Base-by-base conservation (phyloP, 805 yeast species). In the Cyberlindnera mycetangii region DNA sequence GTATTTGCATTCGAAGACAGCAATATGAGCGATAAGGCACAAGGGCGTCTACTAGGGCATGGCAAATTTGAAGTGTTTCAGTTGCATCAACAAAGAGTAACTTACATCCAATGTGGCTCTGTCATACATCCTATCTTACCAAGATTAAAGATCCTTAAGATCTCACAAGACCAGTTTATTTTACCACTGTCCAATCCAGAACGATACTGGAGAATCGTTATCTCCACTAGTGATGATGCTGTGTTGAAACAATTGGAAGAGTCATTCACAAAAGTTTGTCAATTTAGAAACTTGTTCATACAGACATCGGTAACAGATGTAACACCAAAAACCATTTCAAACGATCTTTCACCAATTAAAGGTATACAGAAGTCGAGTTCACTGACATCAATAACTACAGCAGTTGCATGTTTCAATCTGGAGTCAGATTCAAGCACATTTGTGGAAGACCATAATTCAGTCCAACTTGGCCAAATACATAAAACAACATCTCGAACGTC, bases 41-140 rank as follows among this genome's bases (percentile, higher is more conserved):
- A 55, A 1, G 84, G 83, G 0, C 62, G 76, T 33, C 58, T 79
- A n/a, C 55, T 83, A 22, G 80, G 84, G 1, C 79, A 77, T 47
- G 89, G 89, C 2, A 67, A 62, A 35, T 70, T 83, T 41, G 79
- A 79, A 53, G 66, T 83, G 2, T 83, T 78, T 52, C 81, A 78
- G 57, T 65, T 82, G 21, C 79, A 76, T 52, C 74, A 74, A 47
- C 76, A 79, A 16, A 72, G 68, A 46, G 81, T 80, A 8, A 75
- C 82, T 1, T 83, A 81, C 58, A 57, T 83, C 32, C 75, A 79
- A 11, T 83, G 89, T 64, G 89, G 63, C 10, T 69, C 79, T 5
- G 76, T 87, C 31, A 76, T 85, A 2, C 85, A 85, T 57, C 95
- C 96, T 4, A 74, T 87, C 12, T 65, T 87, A 41, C 87, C 89